A percentile compares a stretch with the other conserved stretches of the same genome.
These are phyloP conservation scores for Pelargonium australe DNA, from an alignment of 441 rosid genomes.

Conservation along the genomic window DNA sequence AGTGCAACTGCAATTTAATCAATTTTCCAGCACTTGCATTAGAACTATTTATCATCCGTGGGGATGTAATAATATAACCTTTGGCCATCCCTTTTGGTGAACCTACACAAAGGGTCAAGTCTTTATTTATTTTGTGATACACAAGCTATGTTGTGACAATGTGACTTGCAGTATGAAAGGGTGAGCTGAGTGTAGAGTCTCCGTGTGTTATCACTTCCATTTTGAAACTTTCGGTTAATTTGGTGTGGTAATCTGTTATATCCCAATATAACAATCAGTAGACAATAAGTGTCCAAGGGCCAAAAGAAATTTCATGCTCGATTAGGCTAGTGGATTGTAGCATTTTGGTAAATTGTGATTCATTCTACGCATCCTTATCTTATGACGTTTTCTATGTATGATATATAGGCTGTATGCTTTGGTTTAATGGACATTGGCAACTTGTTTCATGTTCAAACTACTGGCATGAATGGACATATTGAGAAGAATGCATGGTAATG, in stretches of 20 bases:
- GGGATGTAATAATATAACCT: not conserved
- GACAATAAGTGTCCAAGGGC: not conserved
- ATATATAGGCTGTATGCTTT: slow-evolving; percentile 62
- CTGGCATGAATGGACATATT: slow-evolving; percentile 35
- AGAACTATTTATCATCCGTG: not conserved
- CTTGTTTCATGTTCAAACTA: slow-evolving; percentile 37
- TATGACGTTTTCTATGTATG: slow-evolving; percentile 19
- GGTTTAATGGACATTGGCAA: slow-evolving; percentile 60
- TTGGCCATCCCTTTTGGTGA: not conserved
- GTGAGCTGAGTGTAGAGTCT: not conserved
- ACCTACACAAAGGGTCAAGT: not conserved
- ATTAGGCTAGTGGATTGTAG: not conserved
- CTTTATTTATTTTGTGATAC: not conserved
- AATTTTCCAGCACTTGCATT: slow-evolving; percentile 3
- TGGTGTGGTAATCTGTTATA: not conserved
- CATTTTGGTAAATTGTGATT: not conserved
- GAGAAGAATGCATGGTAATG: slow-evolving; percentile 67
- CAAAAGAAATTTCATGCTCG: slow-evolving; percentile 2
- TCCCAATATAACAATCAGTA: not conserved
- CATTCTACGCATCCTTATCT: slow-evolving; percentile 17
- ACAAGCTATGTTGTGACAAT: slow-evolving; percentile 1
- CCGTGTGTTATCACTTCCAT: not conserved
- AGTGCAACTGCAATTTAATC: not conserved
- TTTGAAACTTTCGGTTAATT: not conserved
- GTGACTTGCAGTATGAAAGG: not conserved